Evolutionary conservation across 257 asterid species (phyloP).

Genomic region (Mentha longifolia): DNA sequence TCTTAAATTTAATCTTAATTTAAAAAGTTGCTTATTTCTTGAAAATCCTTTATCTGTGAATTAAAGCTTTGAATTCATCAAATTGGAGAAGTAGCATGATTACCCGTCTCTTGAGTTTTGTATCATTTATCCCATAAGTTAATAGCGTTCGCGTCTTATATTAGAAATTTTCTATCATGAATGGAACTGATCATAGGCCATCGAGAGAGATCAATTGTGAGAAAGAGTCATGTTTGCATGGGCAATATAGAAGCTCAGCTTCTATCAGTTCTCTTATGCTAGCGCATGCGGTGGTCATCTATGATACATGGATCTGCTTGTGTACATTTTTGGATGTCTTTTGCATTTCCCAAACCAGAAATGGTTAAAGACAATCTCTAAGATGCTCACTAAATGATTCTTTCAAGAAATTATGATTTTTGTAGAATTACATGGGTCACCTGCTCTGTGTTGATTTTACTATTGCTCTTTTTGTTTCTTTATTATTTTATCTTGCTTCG

Average conservation of each 20-base stretch:
- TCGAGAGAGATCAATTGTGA: background rate
- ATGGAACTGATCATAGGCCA: background rate
- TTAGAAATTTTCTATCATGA: background rate
- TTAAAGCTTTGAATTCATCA: background rate
- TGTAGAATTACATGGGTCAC: background rate
- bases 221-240: constrained; percentile 15
- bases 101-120: background rate
- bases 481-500: background rate
- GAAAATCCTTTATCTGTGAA: background rate
- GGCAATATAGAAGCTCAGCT: background rate
- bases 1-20: background rate
- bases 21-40: background rate
- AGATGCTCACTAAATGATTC: constrained; percentile 1
- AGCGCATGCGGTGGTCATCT: background rate
- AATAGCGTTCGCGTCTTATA: background rate
- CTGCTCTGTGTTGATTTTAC: constrained; percentile 2
- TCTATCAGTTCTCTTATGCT: background rate
- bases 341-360: background rate
- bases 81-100: background rate
- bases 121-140: constrained; percentile 13
- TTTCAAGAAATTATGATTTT: constrained; percentile 11
- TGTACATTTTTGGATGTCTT: constrained; percentile 4
- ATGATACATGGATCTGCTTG: constrained; percentile 3
- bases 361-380: background rate
- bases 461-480: background rate